Base-by-base conservation (phyloP, 352 stramenopile genomes). In the Phytophthora pisi region DNA sequence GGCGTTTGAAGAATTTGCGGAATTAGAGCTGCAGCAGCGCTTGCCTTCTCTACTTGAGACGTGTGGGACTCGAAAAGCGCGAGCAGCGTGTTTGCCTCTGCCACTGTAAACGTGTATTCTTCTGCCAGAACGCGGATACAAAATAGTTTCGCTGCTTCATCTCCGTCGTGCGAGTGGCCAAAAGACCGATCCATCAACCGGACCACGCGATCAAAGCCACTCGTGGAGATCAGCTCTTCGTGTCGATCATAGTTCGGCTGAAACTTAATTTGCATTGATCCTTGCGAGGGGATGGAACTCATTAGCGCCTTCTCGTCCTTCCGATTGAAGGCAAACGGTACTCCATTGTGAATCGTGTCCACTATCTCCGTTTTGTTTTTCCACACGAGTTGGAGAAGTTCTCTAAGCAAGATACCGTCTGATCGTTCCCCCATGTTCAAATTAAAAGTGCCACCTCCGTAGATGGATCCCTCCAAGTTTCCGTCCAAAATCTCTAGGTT, bases 41-140 rank as follows among this genome's bases (percentile, higher is more conserved):
- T 88, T 13, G 85, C 81, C 58, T 91, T 90, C 49, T 93, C 85
- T 1, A 91, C 76, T 50, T 91, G 85, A 9, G 82, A 86, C 0
- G 85, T 91, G 58, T 87, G 80, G 3, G 70, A 71, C 42, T 81
- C 68, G 38, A 93, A 93, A 20, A 91, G 68, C n/a, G 70, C 61
- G 15, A 93, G 61, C 45, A 93, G 51, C 1, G 57, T 61, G 45
- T 90, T 90, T 4, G 84, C 81, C 51, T 90, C 70, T 16, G 83
- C 72, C 10, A 86, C 72, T 2, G 65, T 79, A 65, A 93, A 84
- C 1, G 65, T 75, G 59, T 86, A 90, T 36, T 90, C 85, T 20
- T 91, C 85, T 5, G 85, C 73, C 5, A 93, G 51, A 3, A 88
- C 61, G 1, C 82, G 78, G 43, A 93, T 84, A 50, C 83, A 91